Conservation (phyloP, 805 yeast genomes). For the Starmerella gropengiesseri region DNA sequence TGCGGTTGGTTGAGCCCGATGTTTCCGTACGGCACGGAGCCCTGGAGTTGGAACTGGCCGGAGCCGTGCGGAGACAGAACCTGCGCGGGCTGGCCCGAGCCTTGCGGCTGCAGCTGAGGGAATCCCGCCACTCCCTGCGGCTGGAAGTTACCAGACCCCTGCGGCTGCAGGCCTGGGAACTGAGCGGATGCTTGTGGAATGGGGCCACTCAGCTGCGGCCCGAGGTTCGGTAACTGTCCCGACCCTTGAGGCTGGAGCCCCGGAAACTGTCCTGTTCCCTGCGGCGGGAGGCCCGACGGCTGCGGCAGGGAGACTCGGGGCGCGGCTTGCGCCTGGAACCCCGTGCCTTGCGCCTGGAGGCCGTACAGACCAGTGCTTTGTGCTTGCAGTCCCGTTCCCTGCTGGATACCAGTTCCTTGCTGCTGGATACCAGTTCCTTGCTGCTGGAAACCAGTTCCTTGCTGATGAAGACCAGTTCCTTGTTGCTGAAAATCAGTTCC, state of each 20-base stretch:
- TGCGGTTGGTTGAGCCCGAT: no score
- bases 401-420: conserved; percentile 7
- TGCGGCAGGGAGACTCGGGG: not conserved
- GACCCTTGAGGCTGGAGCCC: not conserved
- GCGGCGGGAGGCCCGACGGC: conserved; percentile 5
- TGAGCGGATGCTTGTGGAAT: conserved; percentile 11
- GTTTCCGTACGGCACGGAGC: no score
- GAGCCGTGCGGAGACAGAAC: not conserved
- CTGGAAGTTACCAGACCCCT: no score
- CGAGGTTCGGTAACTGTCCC: no score
- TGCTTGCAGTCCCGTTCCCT: conserved; percentile 6
- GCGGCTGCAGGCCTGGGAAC: not conserved
- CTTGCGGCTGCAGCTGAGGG: no score
- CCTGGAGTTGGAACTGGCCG: not conserved
- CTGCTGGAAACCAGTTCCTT: conserved; percentile 1
- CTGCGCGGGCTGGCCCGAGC: not conserved
- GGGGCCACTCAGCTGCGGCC: not conserved
- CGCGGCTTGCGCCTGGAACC: conserved; percentile 2
- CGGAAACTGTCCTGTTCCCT: conserved; percentile 6
- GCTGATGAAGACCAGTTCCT: not conserved
- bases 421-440: not conserved
- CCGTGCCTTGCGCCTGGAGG: conserved; percentile 1
- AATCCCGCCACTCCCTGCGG: no score
- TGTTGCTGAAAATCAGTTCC: conserved; percentile 1
- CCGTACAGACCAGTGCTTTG: not conserved